phyloP scores from a whole-genome alignment of 2,329 filamentous ascomycete species.

The Colletotrichum sp. region DNA sequence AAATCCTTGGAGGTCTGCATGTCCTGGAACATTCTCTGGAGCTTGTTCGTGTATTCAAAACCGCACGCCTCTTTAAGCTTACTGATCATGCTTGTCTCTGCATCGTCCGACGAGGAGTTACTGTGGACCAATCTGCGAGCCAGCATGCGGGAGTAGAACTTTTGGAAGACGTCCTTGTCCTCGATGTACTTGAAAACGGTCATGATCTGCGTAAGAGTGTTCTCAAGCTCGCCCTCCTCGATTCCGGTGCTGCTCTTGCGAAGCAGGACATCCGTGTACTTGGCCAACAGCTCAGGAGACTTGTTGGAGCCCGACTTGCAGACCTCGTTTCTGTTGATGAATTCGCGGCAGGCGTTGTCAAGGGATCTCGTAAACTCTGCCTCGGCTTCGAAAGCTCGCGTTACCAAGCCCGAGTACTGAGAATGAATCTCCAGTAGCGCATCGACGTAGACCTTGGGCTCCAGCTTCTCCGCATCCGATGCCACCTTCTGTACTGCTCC shows the following conservation, averaged over 20 bases:
- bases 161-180: conserved; percentile 99
- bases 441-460: conserved; percentile 97
- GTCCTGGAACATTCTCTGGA: conserved; percentile 99
- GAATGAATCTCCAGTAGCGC: conserved; percentile 93
- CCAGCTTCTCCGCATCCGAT: conserved; percentile 82
- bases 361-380: conserved; percentile 95
- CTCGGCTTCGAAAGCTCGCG: conserved; percentile 91
- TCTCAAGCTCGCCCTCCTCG: conserved; percentile 92
- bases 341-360: conserved; percentile 96
- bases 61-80: conserved; percentile 98
- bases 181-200: conserved; percentile 99
- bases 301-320: conserved; percentile 94
- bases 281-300: conserved; percentile 92
- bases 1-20: conserved; percentile 99
- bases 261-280: conserved; percentile 91
- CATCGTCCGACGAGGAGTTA: conserved; percentile 94
- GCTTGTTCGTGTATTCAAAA: conserved; percentile 99
- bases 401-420: conserved; percentile 89
- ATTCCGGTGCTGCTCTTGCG: conserved; percentile 93
- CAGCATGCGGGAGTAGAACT: conserved; percentile 97
- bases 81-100: conserved; percentile 99
- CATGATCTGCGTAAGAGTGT: conserved; percentile 91
- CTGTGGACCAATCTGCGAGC: conserved; percentile 93
- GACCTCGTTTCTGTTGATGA: conserved; percentile 96
- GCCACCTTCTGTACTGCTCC: conserved; percentile 91